Conservation (phyloP, 169 alveolate genomes). For the Eimeria tenella region DNA sequence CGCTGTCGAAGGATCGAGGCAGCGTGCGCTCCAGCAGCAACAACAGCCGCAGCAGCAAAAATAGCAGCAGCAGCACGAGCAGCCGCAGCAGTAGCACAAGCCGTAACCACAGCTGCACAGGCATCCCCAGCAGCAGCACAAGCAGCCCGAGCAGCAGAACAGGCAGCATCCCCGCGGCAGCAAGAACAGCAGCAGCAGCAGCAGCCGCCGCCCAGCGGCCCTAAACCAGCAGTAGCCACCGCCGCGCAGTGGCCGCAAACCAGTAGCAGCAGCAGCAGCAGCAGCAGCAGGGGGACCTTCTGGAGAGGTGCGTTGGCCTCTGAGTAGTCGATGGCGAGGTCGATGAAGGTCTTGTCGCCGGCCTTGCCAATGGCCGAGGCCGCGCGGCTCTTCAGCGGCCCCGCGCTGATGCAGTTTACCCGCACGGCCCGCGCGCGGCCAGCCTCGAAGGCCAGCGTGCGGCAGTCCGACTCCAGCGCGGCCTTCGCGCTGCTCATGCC, state of each 20-base stretch:
- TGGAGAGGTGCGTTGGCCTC: slow-evolving; percentile 84
- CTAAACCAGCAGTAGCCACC: neutral
- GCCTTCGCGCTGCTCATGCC: slow-evolving; percentile 92
- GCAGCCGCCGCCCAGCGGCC: neutral
- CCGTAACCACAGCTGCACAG: neutral
- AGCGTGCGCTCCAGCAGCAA: neutral
- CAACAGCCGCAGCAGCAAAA: neutral
- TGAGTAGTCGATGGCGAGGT: slow-evolving; percentile 87
- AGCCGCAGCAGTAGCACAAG: neutral
- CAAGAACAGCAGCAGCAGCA: neutral
- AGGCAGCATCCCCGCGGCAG: neutral
- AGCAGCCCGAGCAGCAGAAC: neutral
- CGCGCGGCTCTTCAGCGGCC: slow-evolving; percentile 89
- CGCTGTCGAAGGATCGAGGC: neutral
- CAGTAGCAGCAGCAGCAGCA: neutral
- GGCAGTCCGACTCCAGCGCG: slow-evolving; percentile 88
- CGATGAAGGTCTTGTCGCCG: slow-evolving; percentile 87
- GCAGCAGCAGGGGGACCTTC: slow-evolving; percentile 31
- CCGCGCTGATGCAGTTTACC: slow-evolving; percentile 88
- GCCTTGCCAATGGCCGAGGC: slow-evolving; percentile 85
- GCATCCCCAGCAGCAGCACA: neutral
- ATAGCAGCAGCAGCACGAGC: neutral
- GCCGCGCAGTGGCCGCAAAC: neutral
- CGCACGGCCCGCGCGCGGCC: slow-evolving; percentile 86
- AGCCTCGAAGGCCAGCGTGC: slow-evolving; percentile 87